Base-by-base conservation (phyloP, 2,329 filamentous ascomycete species). In the Pezicula radicicola region DNA sequence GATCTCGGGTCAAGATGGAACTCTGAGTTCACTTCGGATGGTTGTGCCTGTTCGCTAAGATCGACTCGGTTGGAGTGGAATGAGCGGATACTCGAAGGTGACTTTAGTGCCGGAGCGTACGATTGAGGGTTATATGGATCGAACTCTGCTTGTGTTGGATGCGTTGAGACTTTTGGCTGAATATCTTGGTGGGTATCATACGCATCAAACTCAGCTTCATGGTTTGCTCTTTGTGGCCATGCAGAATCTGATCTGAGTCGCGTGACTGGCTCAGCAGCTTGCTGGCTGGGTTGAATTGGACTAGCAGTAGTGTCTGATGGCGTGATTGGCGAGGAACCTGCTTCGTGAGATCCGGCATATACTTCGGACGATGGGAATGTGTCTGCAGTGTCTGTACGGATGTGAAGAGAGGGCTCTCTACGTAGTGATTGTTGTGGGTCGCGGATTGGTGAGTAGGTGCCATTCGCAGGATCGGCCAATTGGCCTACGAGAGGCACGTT, bases 301-400 rank as follows among this genome's bases (percentile, higher is more conserved):
- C 53, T 55, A 5, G 50, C 53, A 4, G 51, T 50, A 1, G 53
- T 47, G 18, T 60, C 60, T 12, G 59, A 55, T 18, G 56, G 57
- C 12, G 59, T 59, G 25, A 49, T 48, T 21, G 56, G 56, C 1
- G 53, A 36, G 2, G 56, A 54, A 15, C 30, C 30, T 45, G 19
- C 13, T 27, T 52, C 46, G 18, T 63, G 59, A 6, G 60, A 63
- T n/a, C 52, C 53, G 18, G 58, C 52, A 44, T 59, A 59, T 7
- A 55, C 52, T 33, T 61, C 61, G 6, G 62, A 62, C 2, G 57
- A 57, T 9, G 61, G 61, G 6, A 60, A 49, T 1, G 61, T 62
- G 39, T 60, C 61, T 19, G 55, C 58, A 2, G 60, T 63, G n/a
- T 64, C 51, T 10, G 57, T 55, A 30, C 55, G 55, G 18, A 56